Conservation (phyloP, 495 filamentous ascomycete genomes). For the Aspergillus sclerotiicarbonarius region DNA sequence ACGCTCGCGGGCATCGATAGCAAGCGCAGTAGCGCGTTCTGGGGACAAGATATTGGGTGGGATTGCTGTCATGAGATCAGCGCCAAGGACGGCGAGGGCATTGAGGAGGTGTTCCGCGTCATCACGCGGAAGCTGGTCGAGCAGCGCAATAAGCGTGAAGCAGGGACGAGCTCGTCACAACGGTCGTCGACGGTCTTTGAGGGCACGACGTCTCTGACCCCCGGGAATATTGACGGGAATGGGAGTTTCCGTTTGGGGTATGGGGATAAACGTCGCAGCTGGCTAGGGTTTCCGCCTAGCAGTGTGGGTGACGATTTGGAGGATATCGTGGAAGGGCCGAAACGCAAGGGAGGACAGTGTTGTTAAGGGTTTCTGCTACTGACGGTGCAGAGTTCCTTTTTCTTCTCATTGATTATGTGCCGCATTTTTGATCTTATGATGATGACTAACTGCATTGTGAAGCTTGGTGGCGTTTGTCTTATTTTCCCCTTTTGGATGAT, state of each 20-base stretch:
- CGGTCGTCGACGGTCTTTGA: conserved; percentile 21
- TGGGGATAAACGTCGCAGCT: conserved; percentile 51
- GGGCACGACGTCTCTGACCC: neutral
- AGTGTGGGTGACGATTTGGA: conserved; percentile 37
- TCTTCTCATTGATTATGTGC: no score
- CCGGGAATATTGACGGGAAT: conserved; percentile 23
- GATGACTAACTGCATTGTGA: no score
- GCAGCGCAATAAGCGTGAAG: conserved; percentile 66
- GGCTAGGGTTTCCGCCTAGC: conserved; percentile 51
- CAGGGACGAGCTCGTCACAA: conserved; percentile 49
- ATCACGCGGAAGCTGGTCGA: conserved; percentile 94
- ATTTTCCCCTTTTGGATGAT: no score
- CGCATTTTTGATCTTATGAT: no score
- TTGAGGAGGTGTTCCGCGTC: conserved; percentile 95
- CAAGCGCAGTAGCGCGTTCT: conserved; percentile 81
- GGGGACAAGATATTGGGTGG: conserved; percentile 91
- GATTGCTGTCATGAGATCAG: conserved; percentile 96
- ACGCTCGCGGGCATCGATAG: conserved; percentile 64
- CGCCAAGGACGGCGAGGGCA: conserved; percentile 90
- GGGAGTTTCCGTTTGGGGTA: conserved; percentile 48
- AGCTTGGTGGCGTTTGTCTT: no score
- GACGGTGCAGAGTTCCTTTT: neutral
- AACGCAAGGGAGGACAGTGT: conserved; percentile 40
- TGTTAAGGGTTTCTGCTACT: no score
- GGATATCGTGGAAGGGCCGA: conserved; percentile 23